Evolutionary conservation across 495 filamentous ascomycete genomes (phyloP).

Genomic region (Aspergillus olivimuriae): DNA sequence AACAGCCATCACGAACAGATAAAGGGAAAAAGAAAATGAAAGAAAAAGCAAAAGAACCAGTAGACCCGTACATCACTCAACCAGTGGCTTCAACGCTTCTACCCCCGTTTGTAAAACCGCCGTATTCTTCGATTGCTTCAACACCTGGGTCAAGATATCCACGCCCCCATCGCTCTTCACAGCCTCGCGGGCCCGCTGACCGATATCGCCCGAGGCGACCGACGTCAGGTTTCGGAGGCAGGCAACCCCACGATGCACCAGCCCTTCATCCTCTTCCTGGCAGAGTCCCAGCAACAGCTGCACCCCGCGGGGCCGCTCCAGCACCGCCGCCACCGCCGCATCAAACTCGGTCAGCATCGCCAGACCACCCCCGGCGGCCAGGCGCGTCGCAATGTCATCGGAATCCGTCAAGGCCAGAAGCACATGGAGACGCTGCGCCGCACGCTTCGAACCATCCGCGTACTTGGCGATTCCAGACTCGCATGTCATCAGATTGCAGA

Average conservation of each 20-base stretch:
- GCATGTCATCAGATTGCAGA: constrained; percentile 85
- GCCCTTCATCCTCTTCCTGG: constrained; percentile 64
- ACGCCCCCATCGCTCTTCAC: constrained; percentile 45
- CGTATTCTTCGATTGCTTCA: constrained; percentile 56
- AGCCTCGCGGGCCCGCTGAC: constrained; percentile 31
- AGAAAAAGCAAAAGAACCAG: constrained; percentile 1
- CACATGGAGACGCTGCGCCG: constrained; percentile 68
- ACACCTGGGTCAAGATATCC: constrained; percentile 53
- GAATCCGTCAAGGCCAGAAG: constrained; percentile 81
- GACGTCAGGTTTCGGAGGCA: constrained; percentile 52
- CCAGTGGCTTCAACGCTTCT: constrained; percentile 54
- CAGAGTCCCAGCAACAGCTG: constrained; percentile 68
- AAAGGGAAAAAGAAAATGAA: background rate
- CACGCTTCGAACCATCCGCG: constrained; percentile 60
- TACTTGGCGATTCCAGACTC: constrained; percentile 70
- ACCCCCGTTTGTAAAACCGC: constrained; percentile 60
- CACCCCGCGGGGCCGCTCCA: constrained; percentile 62
- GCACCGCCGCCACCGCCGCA: constrained; percentile 57
- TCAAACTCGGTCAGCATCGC: constrained; percentile 78
- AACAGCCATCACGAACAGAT: background rate
- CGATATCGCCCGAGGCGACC: constrained; percentile 35
- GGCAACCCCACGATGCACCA: constrained; percentile 73
- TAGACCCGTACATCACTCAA: constrained; percentile 14
- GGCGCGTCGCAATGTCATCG: constrained; percentile 70
- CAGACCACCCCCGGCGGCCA: constrained; percentile 81